Percentiles rank a stretch among this genome's conserved stretches.
Conservation (phyloP, 2,329 filamentous ascomycete genomes). For the Metarhizium sp. region DNA sequence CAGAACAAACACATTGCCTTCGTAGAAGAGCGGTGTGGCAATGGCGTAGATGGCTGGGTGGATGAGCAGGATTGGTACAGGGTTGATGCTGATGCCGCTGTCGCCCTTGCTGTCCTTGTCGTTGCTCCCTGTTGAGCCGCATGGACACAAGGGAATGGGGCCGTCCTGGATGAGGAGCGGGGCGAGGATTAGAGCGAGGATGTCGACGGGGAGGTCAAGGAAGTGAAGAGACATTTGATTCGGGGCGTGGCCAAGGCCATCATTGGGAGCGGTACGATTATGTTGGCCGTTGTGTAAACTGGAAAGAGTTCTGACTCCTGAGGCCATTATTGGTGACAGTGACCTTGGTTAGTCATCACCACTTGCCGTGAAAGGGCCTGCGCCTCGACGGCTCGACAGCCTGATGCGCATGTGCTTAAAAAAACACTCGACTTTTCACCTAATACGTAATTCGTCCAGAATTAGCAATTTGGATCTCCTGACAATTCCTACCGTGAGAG, state of each 20-base stretch:
- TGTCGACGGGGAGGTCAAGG: slow-evolving; percentile 24
- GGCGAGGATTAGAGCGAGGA: slow-evolving; percentile 20
- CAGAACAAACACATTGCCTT: slow-evolving; percentile 21
- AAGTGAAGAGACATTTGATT: slow-evolving; percentile 14
- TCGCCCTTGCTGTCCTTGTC: no score
- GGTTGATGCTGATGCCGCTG: slow-evolving; percentile 9
- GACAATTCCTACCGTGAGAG: no score
- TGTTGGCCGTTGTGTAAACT: not conserved
- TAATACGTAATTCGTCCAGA: no score
- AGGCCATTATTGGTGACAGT: no score
- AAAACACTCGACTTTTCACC: no score
- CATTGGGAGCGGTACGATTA: not conserved
- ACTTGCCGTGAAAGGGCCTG: no score
- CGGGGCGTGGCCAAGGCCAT: not conserved
- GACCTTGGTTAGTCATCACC: no score
- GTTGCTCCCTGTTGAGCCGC: slow-evolving; percentile 7
- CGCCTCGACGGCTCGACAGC: no score
- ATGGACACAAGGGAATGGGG: slow-evolving; percentile 20
- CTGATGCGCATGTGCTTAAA: no score
- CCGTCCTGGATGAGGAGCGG: slow-evolving; percentile 17
- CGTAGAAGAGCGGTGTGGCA: slow-evolving; percentile 22
- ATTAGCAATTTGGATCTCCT: no score
- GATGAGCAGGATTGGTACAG: slow-evolving; percentile 20
- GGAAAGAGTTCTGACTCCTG: not conserved
- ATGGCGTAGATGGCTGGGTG: slow-evolving; percentile 23